phyloP scores from a whole-genome alignment of 1,139 yeast species.

The Eremothecium gossypii region DNA sequence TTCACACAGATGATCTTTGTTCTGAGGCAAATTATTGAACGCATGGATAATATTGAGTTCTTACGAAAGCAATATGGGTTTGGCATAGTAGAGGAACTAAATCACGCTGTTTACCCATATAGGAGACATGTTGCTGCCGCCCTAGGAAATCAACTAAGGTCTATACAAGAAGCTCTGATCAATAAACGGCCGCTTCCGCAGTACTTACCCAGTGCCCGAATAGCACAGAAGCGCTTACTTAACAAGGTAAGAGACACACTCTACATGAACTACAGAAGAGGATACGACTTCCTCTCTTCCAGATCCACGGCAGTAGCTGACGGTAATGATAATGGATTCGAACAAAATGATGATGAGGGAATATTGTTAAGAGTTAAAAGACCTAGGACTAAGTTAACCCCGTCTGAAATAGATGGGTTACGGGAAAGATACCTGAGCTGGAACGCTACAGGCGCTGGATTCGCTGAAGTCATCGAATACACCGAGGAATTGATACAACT shows the following conservation, averaged over 20 bases:
- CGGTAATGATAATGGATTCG: constrained; percentile 1
- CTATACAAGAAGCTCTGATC: constrained; percentile 36
- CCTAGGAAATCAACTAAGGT: constrained; percentile 31
- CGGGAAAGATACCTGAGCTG: constrained; percentile 38
- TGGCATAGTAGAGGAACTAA: constrained; percentile 38
- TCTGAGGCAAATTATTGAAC: constrained; percentile 39
- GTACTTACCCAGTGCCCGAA: constrained; percentile 40
- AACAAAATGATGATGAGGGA: constrained; percentile 3
- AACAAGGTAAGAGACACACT: constrained; percentile 28
- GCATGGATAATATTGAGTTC: constrained; percentile 39
- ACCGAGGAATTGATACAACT: constrained; percentile 38
- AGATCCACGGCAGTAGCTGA: too few species aligned
- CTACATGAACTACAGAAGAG: too few species aligned
- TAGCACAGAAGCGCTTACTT: constrained; percentile 39
- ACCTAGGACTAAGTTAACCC: neutral
- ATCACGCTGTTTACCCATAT: constrained; percentile 34
- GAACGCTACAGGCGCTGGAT: constrained; percentile 43
- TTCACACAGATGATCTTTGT: constrained; percentile 39
- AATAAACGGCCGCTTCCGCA: constrained; percentile 42
- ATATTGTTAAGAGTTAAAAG: constrained; percentile 2
- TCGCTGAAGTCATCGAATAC: constrained; percentile 42
- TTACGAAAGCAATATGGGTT: constrained; percentile 38
- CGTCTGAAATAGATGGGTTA: constrained; percentile 25
- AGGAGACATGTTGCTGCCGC: constrained; percentile 39
- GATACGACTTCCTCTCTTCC: too few species aligned